Percentiles rank a stretch among this genome's conserved stretches.
phyloP scores from a whole-genome alignment of 805 yeast species.

The Candida caryicola region DNA sequence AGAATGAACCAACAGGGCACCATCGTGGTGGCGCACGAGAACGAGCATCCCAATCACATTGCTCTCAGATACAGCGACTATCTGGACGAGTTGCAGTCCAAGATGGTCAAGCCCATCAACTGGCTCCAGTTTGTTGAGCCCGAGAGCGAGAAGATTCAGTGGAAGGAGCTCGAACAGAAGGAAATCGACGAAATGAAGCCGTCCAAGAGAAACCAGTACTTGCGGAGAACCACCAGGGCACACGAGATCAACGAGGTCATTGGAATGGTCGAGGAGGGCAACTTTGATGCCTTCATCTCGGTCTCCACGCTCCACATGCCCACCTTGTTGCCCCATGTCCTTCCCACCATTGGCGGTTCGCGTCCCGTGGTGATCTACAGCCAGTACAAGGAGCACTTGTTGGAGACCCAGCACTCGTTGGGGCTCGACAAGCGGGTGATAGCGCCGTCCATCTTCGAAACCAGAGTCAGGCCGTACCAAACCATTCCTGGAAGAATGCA shows the following conservation, averaged over 20 bases:
- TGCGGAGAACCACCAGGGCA: slow-evolving; percentile 60
- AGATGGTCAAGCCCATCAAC: slow-evolving; percentile 66
- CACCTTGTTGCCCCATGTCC: slow-evolving; percentile 56
- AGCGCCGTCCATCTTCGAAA: slow-evolving; percentile 80
- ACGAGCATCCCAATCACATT: slow-evolving; percentile 85
- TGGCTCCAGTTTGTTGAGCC: slow-evolving; percentile 84
- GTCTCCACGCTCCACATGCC: slow-evolving; percentile 72
- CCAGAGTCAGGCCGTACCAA: slow-evolving; percentile 83
- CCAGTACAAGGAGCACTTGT: slow-evolving; percentile 75
- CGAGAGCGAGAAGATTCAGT: slow-evolving; percentile 50
- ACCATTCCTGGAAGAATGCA: slow-evolving; percentile 92
- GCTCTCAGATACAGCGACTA: slow-evolving; percentile 66
- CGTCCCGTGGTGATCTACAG: slow-evolving; percentile 81
- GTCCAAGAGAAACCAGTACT: slow-evolving; percentile 62
- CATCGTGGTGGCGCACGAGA: slow-evolving; percentile 79
- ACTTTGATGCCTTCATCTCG: slow-evolving; percentile 73
- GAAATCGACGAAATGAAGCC: slow-evolving; percentile 56
- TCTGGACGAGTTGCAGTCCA: slow-evolving; percentile 47
- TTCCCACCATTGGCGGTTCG: slow-evolving; percentile 75
- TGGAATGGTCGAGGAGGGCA: slow-evolving; percentile 46
- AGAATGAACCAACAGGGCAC: slow-evolving; percentile 78
- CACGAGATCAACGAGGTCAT: slow-evolving; percentile 48
- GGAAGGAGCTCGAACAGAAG: slow-evolving; percentile 47
- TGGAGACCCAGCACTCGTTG: slow-evolving; percentile 70
- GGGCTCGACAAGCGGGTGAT: slow-evolving; percentile 65